Evolutionary conservation across 2,329 filamentous ascomycete species (phyloP).

Genomic region (Aureobasidium subglaciale): DNA sequence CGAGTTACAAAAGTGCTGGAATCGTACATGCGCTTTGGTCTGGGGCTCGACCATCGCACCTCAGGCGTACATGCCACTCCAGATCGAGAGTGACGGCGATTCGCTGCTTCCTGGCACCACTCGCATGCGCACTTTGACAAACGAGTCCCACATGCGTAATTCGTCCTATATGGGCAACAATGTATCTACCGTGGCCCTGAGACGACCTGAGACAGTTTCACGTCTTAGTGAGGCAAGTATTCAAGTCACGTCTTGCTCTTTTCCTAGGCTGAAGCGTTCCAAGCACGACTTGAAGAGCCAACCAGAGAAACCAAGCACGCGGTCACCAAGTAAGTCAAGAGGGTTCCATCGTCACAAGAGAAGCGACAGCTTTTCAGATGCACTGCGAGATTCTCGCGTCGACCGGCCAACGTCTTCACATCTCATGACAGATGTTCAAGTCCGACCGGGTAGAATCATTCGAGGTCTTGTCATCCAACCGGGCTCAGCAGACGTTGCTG

Average conservation of each 20-base stretch:
- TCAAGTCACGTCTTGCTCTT: constrained; percentile 53
- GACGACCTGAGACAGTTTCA: constrained; percentile 24
- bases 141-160: constrained; percentile 1
- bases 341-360: constrained; percentile 60
- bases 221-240: constrained; percentile 42
- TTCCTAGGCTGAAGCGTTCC: constrained; percentile 39
- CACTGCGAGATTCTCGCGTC: constrained; percentile 60
- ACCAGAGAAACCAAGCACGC: background rate
- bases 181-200: background rate
- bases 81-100: background rate
- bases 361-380: constrained; percentile 82
- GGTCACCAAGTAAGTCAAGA: background rate
- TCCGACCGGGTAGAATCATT: constrained; percentile 65
- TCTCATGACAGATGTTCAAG: constrained; percentile 22
- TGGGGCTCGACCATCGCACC: constrained; percentile 70
- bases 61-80: background rate
- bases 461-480: constrained; percentile 80
- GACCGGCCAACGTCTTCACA: constrained; percentile 39
- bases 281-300: constrained; percentile 3
- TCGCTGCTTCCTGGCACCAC: background rate
- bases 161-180: constrained; percentile 5
- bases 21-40: constrained; percentile 78
- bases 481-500: constrained; percentile 70
- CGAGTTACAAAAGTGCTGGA: constrained; percentile 96
- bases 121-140: background rate